Conservation (phyloP, 1,139 yeast species). For the Hyphopichia khmerensis region DNA sequence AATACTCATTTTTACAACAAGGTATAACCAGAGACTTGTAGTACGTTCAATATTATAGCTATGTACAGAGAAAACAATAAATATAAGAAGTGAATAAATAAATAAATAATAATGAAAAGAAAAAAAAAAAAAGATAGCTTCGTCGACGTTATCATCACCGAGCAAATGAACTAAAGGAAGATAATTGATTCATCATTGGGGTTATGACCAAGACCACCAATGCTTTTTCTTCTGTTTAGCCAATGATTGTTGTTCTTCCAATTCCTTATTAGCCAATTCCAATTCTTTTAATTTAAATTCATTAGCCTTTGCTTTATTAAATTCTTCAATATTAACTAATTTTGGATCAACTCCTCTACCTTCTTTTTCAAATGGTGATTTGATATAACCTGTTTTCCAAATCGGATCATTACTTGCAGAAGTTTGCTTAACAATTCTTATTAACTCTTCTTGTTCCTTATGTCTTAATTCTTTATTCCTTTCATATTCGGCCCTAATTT, state of each 20-base stretch:
- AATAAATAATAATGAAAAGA: too few species aligned
- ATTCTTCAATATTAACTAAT: slow-evolving; percentile 48
- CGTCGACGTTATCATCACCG: too few species aligned
- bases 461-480: slow-evolving; percentile 60
- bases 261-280: slow-evolving; percentile 43
- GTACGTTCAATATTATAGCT: too few species aligned
- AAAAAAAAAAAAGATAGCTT: slow-evolving; percentile 2
- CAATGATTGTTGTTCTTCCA: slow-evolving; percentile 40
- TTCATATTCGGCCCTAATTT: slow-evolving; percentile 74
- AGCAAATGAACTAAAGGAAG: too few species aligned
- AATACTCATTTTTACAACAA: too few species aligned
- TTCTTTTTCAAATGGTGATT: slow-evolving; percentile 59
- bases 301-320: slow-evolving; percentile 48
- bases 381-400: slow-evolving; percentile 74
- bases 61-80: too few species aligned
- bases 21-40: too few species aligned
- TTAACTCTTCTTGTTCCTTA: slow-evolving; percentile 64
- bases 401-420: slow-evolving; percentile 69
- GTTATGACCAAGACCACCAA: slow-evolving; percentile 26
- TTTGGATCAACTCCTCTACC: slow-evolving; percentile 33
- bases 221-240: slow-evolving; percentile 28
- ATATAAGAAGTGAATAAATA: too few species aligned
- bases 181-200: too few species aligned
- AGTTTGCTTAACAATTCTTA: slow-evolving; percentile 63
- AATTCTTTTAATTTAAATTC: slow-evolving; percentile 46